A percentile compares a stretch with the other conserved stretches of the same genome.
Evolutionary conservation across 2,329 filamentous ascomycete genomes (phyloP).

Genomic region (Beauveria medogensis): DNA sequence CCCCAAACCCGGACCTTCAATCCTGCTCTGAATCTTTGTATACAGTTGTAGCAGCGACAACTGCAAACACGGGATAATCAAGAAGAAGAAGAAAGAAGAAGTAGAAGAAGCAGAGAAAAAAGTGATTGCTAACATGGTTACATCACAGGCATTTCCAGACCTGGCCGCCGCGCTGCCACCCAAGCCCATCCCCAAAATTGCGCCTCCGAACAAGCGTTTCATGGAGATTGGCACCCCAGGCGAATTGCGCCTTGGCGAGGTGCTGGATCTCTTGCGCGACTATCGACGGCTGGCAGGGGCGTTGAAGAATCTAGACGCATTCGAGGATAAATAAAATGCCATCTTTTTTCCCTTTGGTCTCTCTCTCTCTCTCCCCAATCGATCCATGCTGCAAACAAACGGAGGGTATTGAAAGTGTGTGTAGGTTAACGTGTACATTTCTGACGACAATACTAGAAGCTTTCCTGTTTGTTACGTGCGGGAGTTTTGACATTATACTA

Average conservation of each 20-base stretch:
- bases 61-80: not conserved
- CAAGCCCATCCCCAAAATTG: slow-evolving; percentile 46
- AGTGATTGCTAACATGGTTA: not conserved
- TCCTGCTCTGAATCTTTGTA: too few relatives aligned
- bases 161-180: slow-evolving; percentile 47
- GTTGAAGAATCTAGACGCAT: slow-evolving; percentile 54
- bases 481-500: too few relatives aligned
- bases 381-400: not conserved
- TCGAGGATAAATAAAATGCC: slow-evolving; percentile 34
- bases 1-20: too few relatives aligned
- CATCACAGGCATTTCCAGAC: slow-evolving; percentile 51
- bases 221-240: slow-evolving; percentile 62
- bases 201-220: slow-evolving; percentile 64
- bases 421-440: too few relatives aligned
- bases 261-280: slow-evolving; percentile 62
- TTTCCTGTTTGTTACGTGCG: not conserved
- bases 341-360: not conserved
- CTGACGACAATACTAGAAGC: too few relatives aligned
- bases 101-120: not conserved
- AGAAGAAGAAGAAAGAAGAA: not conserved
- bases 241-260: slow-evolving; percentile 66
- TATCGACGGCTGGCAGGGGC: slow-evolving; percentile 63
- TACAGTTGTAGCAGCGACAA: not conserved
- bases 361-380: not conserved
- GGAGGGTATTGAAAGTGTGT: not conserved